Percentiles rank a stretch among this genome's conserved stretches.
Conservation (phyloP, 2,329 filamentous ascomycete genomes). For the Diatrype stigma region DNA sequence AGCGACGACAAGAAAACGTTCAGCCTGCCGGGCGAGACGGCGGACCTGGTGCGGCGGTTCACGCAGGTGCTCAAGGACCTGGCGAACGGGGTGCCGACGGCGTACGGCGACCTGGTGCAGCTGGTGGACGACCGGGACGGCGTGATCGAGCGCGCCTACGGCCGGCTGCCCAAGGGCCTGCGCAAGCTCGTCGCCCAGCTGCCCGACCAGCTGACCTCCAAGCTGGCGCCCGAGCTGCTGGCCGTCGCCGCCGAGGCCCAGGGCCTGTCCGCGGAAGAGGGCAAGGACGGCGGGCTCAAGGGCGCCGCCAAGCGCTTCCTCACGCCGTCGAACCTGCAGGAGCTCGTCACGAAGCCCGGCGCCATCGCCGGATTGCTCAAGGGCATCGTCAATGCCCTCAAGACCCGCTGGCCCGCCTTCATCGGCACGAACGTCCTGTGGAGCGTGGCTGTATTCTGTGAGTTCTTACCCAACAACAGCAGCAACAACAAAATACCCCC, state of each 20-base stretch:
- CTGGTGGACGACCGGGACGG: constrained; percentile 60
- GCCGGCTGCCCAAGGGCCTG: constrained; percentile 70
- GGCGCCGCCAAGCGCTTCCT: constrained; percentile 63
- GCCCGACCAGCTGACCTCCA: constrained; percentile 73
- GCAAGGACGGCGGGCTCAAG: constrained; percentile 37
- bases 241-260: constrained; percentile 74
- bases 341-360: constrained; percentile 81
- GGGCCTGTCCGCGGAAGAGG: constrained; percentile 51
- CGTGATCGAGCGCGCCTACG: constrained; percentile 55
- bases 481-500: background rate
- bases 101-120: constrained; percentile 76
- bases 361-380: constrained; percentile 78
- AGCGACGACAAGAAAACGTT: constrained; percentile 75
- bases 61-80: constrained; percentile 89
- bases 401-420: constrained; percentile 83
- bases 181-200: constrained; percentile 83
- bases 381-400: constrained; percentile 86
- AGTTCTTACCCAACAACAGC: constrained; percentile 32
- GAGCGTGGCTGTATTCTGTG: constrained; percentile 83
- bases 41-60: constrained; percentile 77
- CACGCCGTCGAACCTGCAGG: constrained; percentile 68
- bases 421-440: constrained; percentile 88
- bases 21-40: constrained; percentile 77
- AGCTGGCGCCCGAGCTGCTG: constrained; percentile 75
- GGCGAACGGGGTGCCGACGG: constrained; percentile 86